Evolutionary conservation across 148 eudicot genomes (phyloP).

Genomic region (Nyssa sinensis): DNA sequence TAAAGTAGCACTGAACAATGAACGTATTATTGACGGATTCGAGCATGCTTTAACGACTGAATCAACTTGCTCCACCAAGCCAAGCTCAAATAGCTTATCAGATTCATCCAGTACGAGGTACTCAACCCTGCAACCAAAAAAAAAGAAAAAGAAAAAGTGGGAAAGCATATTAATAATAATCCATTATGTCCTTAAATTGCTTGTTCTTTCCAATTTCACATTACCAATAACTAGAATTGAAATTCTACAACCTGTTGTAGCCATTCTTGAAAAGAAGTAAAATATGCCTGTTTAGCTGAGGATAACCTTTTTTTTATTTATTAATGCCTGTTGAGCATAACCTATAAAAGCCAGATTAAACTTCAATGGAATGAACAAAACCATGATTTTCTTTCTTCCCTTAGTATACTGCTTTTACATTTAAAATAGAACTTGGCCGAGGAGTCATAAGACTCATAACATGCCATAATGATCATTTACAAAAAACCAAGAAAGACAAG

Average conservation of each 20-base stretch:
- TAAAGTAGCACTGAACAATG: constrained; percentile 93
- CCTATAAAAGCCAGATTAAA: no score
- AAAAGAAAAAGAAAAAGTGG: constrained; percentile 4
- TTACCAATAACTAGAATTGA: neutral
- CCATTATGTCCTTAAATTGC: neutral
- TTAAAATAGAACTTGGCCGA: neutral
- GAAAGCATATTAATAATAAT: constrained; percentile 13
- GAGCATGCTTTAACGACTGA: constrained; percentile 92
- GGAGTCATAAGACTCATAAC: neutral
- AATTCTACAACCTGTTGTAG: neutral
- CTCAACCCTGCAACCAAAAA: constrained; percentile 92
- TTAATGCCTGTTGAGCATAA: no score
- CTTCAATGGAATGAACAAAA: neutral
- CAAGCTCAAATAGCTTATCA: constrained; percentile 93
- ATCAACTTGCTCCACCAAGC: constrained; percentile 89
- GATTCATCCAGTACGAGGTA: constrained; percentile 97
- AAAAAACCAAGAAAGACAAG: constrained; percentile 2
- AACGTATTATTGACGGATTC: constrained; percentile 76
- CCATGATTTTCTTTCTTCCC: neutral
- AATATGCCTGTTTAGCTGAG: no score
- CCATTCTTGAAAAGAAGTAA: no score
- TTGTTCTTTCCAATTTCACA: neutral
- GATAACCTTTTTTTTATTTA: no score
- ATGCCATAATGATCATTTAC: neutral
- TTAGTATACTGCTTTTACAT: neutral